phyloP scores from a whole-genome alignment of 2,329 filamentous ascomycete genomes.

The Scedosporium minutisporum region DNA sequence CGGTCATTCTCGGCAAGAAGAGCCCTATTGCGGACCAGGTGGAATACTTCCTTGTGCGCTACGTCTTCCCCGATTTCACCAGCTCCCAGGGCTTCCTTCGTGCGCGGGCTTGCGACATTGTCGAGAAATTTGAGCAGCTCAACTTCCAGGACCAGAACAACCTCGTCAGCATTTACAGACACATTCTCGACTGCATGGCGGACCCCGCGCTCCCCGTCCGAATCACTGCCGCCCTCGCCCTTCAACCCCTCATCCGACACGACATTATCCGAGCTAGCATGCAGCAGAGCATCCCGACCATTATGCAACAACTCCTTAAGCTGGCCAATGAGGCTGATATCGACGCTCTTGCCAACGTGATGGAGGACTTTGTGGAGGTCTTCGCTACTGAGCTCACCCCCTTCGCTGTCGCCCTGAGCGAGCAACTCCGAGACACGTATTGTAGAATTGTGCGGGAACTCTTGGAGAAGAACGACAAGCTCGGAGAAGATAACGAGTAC shows the following conservation, averaged over 20 bases:
- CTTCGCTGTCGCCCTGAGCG: conserved; percentile 90
- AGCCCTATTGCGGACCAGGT: conserved; percentile 96
- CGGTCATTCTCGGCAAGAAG: conserved; percentile 94
- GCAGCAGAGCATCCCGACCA: conserved; percentile 96
- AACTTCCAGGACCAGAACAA: conserved; percentile 97
- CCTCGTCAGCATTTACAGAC: conserved; percentile 89
- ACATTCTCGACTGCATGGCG: conserved; percentile 94
- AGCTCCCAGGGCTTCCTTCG: conserved; percentile 87
- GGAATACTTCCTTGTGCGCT: conserved; percentile 95
- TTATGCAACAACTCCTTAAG: conserved; percentile 98
- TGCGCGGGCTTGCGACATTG: conserved; percentile 88
- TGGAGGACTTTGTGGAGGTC: conserved; percentile 99
- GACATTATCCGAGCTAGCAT: conserved; percentile 89
- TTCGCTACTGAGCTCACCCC: conserved; percentile 96
- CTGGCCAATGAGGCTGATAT: conserved; percentile 97
- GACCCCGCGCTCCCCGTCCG: conserved; percentile 88
- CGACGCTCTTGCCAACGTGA: conserved; percentile 92
- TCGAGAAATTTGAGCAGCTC: conserved; percentile 95
- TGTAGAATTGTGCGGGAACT: conserved; percentile 87
- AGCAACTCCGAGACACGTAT: conserved; percentile 93
- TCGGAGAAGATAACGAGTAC: conserved; percentile 68
- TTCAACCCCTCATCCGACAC: conserved; percentile 92
- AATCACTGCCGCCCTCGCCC: conserved; percentile 84
- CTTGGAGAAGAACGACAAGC: conserved; percentile 74
- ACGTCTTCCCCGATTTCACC: conserved; percentile 96